Evolutionary conservation across 2,329 filamentous ascomycete genomes (phyloP).

Genomic region (Neopestalotiopsis sp.): DNA sequence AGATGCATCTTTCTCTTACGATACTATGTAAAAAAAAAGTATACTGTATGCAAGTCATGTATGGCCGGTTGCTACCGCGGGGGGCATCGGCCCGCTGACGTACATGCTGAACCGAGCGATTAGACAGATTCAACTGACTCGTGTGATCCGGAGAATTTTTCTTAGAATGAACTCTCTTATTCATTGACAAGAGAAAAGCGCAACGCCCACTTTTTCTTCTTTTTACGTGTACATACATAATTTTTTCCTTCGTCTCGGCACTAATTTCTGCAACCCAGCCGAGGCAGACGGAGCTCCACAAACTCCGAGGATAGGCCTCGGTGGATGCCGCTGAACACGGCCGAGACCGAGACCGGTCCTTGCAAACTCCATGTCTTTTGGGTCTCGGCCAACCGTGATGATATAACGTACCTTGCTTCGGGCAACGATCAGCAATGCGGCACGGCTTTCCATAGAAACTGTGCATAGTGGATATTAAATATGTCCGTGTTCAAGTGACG

Average conservation of each 20-base stretch:
- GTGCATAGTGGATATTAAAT: background rate
- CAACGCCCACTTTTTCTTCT: background rate
- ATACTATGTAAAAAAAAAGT: too few species aligned
- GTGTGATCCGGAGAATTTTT: conserved; percentile 8
- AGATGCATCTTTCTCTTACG: background rate
- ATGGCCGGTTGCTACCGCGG: background rate
- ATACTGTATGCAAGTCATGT: background rate
- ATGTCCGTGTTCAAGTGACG: background rate
- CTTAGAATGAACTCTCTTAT: conserved; percentile 1
- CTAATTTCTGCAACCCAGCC: background rate
- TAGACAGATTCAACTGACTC: conserved; percentile 4
- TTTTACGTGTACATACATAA: background rate
- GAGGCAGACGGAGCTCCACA: background rate
- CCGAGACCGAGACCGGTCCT: background rate
- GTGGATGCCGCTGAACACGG: background rate
- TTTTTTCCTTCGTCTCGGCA: background rate
- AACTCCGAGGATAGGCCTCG: background rate
- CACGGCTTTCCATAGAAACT: background rate
- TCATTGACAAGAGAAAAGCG: background rate
- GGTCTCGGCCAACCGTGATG: background rate
- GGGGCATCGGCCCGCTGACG: background rate
- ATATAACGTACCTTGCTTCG: background rate
- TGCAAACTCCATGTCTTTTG: background rate
- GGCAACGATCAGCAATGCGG: background rate
- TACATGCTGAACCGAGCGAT: conserved; percentile 2